phyloP scores from a whole-genome alignment of 2,329 filamentous ascomycete genomes.

The Neonectria neomacrospora region DNA sequence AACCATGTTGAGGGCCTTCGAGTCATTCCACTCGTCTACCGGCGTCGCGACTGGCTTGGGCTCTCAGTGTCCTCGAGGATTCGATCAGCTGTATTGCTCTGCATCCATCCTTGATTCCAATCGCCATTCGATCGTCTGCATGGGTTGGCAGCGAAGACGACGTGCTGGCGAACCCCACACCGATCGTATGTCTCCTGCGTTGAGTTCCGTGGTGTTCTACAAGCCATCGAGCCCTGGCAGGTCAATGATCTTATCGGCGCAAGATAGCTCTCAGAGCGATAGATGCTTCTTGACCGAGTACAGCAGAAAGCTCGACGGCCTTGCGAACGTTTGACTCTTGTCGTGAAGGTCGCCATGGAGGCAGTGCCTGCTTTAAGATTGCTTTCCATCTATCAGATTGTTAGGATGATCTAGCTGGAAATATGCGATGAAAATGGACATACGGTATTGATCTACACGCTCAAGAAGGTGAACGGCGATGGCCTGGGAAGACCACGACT shows the following conservation, averaged over 20 bases:
- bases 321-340: slow-evolving; percentile 72
- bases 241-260: slow-evolving; percentile 72
- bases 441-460: neutral
- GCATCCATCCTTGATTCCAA: neutral
- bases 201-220: slow-evolving; percentile 69
- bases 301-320: slow-evolving; percentile 72
- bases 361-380: slow-evolving; percentile 66
- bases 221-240: slow-evolving; percentile 73
- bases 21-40: neutral
- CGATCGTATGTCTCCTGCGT: slow-evolving; percentile 64
- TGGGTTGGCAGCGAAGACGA: slow-evolving; percentile 53
- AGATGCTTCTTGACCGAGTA: slow-evolving; percentile 68
- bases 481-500: neutral
- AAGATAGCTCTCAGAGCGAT: slow-evolving; percentile 69
- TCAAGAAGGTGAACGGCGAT: neutral
- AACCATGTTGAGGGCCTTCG: neutral
- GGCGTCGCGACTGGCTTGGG: neutral
- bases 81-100: neutral
- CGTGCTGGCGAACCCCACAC: slow-evolving; percentile 63
- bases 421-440: neutral
- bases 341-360: slow-evolving; percentile 74
- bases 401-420: neutral
- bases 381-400: neutral
- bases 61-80: neutral
- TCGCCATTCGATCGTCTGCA: neutral